These are phyloP conservation scores for Yarrowia deformans DNA, from an alignment of 805 yeast species.

Conservation along the genomic window DNA sequence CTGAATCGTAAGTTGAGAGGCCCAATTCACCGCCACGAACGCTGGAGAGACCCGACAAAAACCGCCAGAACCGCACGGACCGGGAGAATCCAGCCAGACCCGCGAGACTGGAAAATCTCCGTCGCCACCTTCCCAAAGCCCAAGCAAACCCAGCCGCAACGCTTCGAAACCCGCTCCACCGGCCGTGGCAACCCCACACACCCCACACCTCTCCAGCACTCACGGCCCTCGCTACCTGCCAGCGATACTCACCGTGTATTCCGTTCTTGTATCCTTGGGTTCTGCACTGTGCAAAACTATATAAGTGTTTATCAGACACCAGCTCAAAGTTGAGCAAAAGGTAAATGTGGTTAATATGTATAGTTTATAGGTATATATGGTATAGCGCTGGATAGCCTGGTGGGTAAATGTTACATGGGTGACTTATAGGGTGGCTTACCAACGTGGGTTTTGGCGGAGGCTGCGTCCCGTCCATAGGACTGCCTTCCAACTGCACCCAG, in stretches of 20 bases:
- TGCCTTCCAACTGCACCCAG: no score
- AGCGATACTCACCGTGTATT: conserved; percentile 32
- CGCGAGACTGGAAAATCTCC: background rate
- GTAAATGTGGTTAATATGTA: conserved; percentile 37
- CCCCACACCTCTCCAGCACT: background rate
- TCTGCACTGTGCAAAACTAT: conserved; percentile 37
- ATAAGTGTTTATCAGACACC: conserved; percentile 35
- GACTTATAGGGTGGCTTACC: conserved; percentile 7
- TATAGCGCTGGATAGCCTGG: conserved; percentile 31
- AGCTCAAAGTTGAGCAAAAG: conserved; percentile 38
- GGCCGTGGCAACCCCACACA: no score
- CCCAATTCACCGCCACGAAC: no score
- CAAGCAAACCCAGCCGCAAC: no score
- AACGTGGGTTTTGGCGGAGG: background rate
- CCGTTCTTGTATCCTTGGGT: conserved; percentile 22
- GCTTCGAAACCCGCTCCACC: no score
- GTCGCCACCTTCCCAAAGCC: background rate
- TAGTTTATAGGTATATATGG: conserved; percentile 31
- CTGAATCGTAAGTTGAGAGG: no score
- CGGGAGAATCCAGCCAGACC: background rate
- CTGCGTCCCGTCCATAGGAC: no score
- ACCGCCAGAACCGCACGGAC: background rate
- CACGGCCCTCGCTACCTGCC: conserved; percentile 8
- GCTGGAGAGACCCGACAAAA: background rate
- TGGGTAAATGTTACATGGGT: conserved; percentile 22